Evolutionary conservation across 192 early-diverging fungal genomes (phyloP), one percentile per base, ranked within the genome.

Genomic region (Piromyces finnis): DNA sequence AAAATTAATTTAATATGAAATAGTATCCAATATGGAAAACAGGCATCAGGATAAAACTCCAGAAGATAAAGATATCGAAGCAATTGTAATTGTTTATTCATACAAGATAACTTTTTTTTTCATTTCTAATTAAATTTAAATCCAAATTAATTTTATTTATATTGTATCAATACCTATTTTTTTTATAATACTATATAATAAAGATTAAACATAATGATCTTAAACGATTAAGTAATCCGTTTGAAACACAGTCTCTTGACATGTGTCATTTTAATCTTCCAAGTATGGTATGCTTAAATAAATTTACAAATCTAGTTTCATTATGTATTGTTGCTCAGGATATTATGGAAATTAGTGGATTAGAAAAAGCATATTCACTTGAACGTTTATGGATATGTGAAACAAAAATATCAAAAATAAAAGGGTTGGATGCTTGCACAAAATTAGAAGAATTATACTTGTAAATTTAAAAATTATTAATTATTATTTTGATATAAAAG

Each of bases 341-440:
- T 32, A 85, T 91, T 29, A 29, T 32, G 3, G 82, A 82, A 30
- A 87, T 91, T 29, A 68, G 80, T 18, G 88, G 87, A 18, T 79
- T 91, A 29, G 84, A 85, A 12, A 84, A 51, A 1, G 85, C 82
- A 37, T 79, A 82, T 3, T 11, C 28, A 28, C 78, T 91, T 79
- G 88, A 89, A 80, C 37, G 83, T 39, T 83, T 91, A 28, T 91
- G 90, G 90, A 87, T 91, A 27, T 90, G 89, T 79, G 90, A 91
- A 83, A 90, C 87, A 29, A 39, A 77, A 35, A 77, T 91, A 29
- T 51, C 80, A 12, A 41, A 17, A 28, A 89, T 91, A n/a, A 29
- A 78, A 32, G 84, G 85, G 27, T 78, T 91, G 36, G 83, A 89
- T 28, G 39, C 36, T 17, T 82, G 81, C 18, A 80, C 30, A 29